Conservation (phyloP, 345 rosid genomes). For the Noccaea bulbosa region DNA sequence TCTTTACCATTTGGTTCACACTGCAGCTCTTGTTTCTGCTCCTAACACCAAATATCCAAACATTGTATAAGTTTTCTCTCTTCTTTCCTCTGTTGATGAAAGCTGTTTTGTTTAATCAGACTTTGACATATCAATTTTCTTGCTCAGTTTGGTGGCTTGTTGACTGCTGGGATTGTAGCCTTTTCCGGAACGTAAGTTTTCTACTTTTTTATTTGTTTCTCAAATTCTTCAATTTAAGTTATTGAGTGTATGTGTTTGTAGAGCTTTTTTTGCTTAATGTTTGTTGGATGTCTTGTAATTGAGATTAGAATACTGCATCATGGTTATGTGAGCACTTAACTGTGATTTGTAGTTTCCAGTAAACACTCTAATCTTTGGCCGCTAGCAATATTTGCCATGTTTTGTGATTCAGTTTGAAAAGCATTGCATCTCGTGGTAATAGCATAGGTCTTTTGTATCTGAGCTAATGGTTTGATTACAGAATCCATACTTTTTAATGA, state of each 20-base stretch:
- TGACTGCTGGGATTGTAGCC: slow-evolving; percentile 79
- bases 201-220: background rate
- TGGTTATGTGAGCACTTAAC: background rate
- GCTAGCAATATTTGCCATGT: background rate
- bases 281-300: slow-evolving; percentile 12
- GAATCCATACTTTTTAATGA: background rate
- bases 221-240: background rate
- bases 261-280: background rate
- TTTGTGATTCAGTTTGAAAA: background rate
- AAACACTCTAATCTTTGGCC: background rate
- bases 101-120: background rate
- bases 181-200: slow-evolving; percentile 93
- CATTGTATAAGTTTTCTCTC: slow-evolving; percentile 51
- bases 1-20: slow-evolving; percentile 88
- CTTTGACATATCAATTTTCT: slow-evolving; percentile 23
- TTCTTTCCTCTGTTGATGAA: slow-evolving; percentile 3
- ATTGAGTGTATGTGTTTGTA: background rate
- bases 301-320: background rate
- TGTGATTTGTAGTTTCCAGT: slow-evolving; percentile 11
- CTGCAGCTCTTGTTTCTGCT: slow-evolving; percentile 82
- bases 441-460: background rate
- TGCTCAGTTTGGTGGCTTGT: slow-evolving; percentile 86
- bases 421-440: background rate
- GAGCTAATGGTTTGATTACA: slow-evolving; percentile 12
- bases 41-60: slow-evolving; percentile 72